Evolutionary conservation across 371 early-diverging fungal species (phyloP).

Genomic region (Choanephora cucurbitarum): DNA sequence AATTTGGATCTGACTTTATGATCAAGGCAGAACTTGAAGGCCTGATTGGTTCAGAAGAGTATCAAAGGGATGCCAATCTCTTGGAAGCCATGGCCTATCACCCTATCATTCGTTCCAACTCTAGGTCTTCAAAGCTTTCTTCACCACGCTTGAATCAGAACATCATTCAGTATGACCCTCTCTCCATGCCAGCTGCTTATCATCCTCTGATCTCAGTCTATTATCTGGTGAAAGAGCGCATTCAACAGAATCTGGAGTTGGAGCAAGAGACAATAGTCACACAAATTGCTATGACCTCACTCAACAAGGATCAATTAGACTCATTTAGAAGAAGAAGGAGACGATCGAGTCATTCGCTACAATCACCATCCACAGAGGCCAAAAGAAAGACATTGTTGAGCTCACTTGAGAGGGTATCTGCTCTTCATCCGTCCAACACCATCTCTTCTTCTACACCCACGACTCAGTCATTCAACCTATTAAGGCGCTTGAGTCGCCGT

Average conservation of each 20-base stretch:
- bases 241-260: constrained; percentile 52
- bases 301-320: too few species aligned
- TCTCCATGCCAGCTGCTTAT: constrained; percentile 35
- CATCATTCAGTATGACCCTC: constrained; percentile 34
- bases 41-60: constrained; percentile 41
- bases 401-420: too few species aligned
- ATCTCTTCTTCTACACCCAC: too few species aligned
- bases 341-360: too few species aligned
- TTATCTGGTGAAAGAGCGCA: constrained; percentile 78
- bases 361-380: too few species aligned
- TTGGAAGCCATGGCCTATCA: background rate
- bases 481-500: too few species aligned
- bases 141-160: background rate
- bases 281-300: too few species aligned
- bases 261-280: background rate
- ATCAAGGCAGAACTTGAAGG: constrained; percentile 59
- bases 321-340: too few species aligned
- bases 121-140: background rate
- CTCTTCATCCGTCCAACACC: too few species aligned
- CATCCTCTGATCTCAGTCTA: constrained; percentile 83
- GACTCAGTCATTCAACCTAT: too few species aligned
- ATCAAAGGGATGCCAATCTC: constrained; percentile 22
- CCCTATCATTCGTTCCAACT: constrained; percentile 5
- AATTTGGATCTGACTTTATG: constrained; percentile 77
- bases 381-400: too few species aligned